These are phyloP conservation scores for Suillus placidus DNA, from an alignment of 768 basidiomycete genomes.

Conservation along the genomic window DNA sequence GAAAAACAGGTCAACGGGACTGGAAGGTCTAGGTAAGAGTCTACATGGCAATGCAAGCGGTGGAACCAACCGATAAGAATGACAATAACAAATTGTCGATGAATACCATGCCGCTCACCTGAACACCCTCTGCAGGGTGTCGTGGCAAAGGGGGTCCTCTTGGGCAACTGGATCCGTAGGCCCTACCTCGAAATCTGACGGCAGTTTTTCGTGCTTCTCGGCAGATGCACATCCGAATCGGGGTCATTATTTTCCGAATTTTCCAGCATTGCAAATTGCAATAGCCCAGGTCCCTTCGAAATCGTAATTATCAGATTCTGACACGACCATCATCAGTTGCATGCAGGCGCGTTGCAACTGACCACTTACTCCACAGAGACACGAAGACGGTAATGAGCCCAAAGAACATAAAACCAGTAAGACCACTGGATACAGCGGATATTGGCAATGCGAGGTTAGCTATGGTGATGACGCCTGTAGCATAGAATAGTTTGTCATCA, in stretches of 20 bases:
- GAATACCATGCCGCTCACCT: slow-evolving; percentile 34
- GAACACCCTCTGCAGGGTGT: slow-evolving; percentile 28
- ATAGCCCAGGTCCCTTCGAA: slow-evolving; percentile 37
- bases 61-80: slow-evolving; percentile 28
- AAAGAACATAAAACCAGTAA: slow-evolving; percentile 34
- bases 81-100: slow-evolving; percentile 27
- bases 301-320: slow-evolving; percentile 38
- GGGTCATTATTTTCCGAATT: slow-evolving; percentile 5
- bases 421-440: slow-evolving; percentile 38
- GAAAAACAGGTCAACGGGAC: slow-evolving; percentile 41
- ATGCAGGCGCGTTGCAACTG: slow-evolving; percentile 10
- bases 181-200: background rate
- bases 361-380: slow-evolving; percentile 33
- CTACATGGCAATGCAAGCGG: background rate
- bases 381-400: slow-evolving; percentile 34
- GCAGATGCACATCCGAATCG: slow-evolving; percentile 4
- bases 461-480: slow-evolving; percentile 35
- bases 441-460: slow-evolving; percentile 37
- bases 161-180: slow-evolving; percentile 2
- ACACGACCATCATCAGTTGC: background rate
- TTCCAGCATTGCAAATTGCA: slow-evolving; percentile 30
- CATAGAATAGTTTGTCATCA: background rate
- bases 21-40: slow-evolving; percentile 4
- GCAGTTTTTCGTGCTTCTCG: slow-evolving; percentile 13
- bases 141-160: slow-evolving; percentile 5